Conservation (phyloP, 176 grass and related monocot genomes). For the Paspalum notatum region DNA sequence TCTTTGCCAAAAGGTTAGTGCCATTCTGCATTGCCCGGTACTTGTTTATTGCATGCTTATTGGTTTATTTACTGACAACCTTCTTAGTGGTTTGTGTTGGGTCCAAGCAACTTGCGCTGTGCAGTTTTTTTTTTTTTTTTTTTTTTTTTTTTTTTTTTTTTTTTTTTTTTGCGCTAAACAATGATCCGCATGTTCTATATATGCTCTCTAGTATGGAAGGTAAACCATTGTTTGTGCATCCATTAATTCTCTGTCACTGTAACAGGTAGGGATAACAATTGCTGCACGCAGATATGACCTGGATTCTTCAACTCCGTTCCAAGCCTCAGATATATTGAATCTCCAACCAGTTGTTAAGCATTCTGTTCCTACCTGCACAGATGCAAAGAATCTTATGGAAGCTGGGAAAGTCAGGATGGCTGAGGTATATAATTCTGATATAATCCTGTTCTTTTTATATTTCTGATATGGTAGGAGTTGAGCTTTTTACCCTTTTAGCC, state of each 20-base stretch:
- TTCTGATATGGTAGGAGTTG: neutral
- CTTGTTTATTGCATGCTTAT: constrained; percentile 5
- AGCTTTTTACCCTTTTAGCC: neutral
- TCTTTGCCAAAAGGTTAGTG: constrained; percentile 87
- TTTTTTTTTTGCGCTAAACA: no score
- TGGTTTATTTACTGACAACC: neutral
- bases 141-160: no score
- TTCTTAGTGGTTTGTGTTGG: neutral
- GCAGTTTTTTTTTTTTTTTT: no score
- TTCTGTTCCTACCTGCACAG: constrained; percentile 82
- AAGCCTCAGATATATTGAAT: constrained; percentile 88
- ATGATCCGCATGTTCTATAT: neutral
- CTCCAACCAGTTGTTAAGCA: constrained; percentile 93
- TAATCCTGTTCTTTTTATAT: neutral
- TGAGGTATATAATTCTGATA: constrained; percentile 60
- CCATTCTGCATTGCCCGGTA: neutral
- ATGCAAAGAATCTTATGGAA: constrained; percentile 93
- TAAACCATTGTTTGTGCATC: neutral
- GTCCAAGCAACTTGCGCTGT: neutral
- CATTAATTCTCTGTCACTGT: constrained; percentile 5
- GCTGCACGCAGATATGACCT: constrained; percentile 80
- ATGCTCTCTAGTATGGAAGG: neutral
- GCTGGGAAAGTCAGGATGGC: constrained; percentile 85
- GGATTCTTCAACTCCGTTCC: constrained; percentile 66
- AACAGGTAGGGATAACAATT: constrained; percentile 88